Evolutionary conservation across 192 early-diverging fungal species (phyloP).

Genomic region (Umbelopsis sp.): DNA sequence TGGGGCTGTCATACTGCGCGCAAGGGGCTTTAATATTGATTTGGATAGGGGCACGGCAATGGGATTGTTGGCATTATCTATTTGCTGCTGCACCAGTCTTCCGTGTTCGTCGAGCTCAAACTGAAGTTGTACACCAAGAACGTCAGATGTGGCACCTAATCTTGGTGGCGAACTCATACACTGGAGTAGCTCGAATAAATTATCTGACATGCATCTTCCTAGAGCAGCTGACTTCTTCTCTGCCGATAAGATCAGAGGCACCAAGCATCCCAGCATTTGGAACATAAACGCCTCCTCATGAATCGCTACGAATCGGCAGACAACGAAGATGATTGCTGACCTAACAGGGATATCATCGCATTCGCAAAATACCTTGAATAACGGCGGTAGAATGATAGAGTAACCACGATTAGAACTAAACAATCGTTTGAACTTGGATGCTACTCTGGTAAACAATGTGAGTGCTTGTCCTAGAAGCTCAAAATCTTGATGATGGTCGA

Average conservation of each 20-base stretch:
- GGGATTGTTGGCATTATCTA: constrained; percentile 33
- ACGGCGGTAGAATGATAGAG: constrained; percentile 47
- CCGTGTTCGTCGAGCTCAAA: constrained; percentile 42
- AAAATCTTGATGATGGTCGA: constrained; percentile 51
- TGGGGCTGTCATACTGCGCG: constrained; percentile 26
- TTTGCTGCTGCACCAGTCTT: constrained; percentile 31
- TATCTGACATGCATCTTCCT: constrained; percentile 44
- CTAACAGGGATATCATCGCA: constrained; percentile 38
- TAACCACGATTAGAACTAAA: constrained; percentile 59
- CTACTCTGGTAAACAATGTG: constrained; percentile 50
- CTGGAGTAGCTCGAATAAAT: constrained; percentile 50
- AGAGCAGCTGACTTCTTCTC: constrained; percentile 38
- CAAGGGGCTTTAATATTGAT: constrained; percentile 36
- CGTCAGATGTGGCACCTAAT: constrained; percentile 33
- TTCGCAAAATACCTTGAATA: constrained; percentile 62
- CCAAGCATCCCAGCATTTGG: constrained; percentile 55
- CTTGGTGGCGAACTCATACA: constrained; percentile 43
- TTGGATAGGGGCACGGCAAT: constrained; percentile 32
- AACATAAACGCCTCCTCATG: constrained; percentile 64
- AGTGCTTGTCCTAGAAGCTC: constrained; percentile 54
- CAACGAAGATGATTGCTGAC: constrained; percentile 50
- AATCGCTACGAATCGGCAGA: constrained; percentile 53
- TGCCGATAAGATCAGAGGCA: constrained; percentile 50
- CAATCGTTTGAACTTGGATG: constrained; percentile 51
- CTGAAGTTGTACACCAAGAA: constrained; percentile 39